phyloP scores from a whole-genome alignment of 192 early-diverging fungal genomes.

The Rhizoclosmatium sp. region DNA sequence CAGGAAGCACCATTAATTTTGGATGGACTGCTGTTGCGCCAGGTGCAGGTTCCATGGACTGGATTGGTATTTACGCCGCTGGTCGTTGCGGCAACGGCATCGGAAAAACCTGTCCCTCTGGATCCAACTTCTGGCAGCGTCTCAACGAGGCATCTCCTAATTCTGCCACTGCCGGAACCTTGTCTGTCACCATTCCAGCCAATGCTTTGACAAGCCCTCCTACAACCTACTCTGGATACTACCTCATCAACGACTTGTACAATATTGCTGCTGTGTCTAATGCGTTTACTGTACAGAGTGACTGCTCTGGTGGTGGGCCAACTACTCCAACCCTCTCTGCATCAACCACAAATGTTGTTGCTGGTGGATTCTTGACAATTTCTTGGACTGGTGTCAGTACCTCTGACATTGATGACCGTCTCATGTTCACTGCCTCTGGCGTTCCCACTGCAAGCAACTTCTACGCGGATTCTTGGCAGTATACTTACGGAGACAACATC shows the following conservation, averaged over 20 bases:
- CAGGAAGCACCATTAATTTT: not conserved
- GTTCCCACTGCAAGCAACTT: not conserved
- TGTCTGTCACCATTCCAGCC: not conserved
- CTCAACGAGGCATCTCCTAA: conserved; percentile 9
- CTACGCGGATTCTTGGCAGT: not conserved
- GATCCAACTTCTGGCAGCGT: conserved; percentile 3
- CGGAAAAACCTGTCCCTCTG: conserved; percentile 3
- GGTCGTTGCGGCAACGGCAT: not conserved
- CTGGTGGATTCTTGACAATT: not conserved
- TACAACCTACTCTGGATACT: conserved; percentile 11
- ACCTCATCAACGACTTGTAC: conserved; percentile 14
- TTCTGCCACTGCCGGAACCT: not conserved
- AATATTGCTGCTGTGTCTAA: not conserved
- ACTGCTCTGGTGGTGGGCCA: not conserved
- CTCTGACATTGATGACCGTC: not conserved
- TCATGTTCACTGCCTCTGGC: not conserved
- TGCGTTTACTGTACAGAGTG: not conserved
- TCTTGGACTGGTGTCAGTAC: not conserved
- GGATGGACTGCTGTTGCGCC: not conserved
- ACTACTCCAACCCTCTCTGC: not conserved
- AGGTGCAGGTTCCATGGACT: not conserved
- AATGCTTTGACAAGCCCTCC: not conserved
- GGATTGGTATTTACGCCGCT: conserved; percentile 13
- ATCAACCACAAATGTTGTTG: not conserved
- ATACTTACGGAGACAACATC: not conserved